These are phyloP conservation scores for Primulina tabacum DNA, from an alignment of 257 asterid species.

Conservation along the genomic window DNA sequence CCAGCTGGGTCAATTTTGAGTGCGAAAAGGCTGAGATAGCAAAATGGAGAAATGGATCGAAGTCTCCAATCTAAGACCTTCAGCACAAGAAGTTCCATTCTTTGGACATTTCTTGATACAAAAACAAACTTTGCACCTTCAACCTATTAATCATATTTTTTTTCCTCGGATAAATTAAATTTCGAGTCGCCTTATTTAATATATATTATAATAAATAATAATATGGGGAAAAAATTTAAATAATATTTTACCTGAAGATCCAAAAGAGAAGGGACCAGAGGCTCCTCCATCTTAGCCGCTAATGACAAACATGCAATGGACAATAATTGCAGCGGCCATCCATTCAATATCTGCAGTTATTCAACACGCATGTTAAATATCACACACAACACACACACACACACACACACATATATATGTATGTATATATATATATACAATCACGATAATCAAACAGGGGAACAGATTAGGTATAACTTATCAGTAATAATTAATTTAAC, in stretches of 20 bases:
- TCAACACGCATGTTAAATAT: neutral
- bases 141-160: slow-evolving; percentile 38
- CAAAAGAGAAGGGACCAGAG: slow-evolving; percentile 85
- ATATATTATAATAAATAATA: neutral
- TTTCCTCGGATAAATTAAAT: neutral
- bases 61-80: slow-evolving; percentile 87
- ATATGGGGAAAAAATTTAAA: neutral
- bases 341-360: slow-evolving; percentile 57
- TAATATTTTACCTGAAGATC: slow-evolving; percentile 70
- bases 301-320: slow-evolving; percentile 85
- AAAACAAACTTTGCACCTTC: slow-evolving; percentile 68
- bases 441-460: slow-evolving; percentile 3
- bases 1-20: slow-evolving; percentile 71
- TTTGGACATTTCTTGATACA: slow-evolving; percentile 66
- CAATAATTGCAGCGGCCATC: slow-evolving; percentile 93
- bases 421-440: no score
- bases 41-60: slow-evolving; percentile 71
- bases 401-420: no score
- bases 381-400: no score
- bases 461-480: slow-evolving; percentile 16
- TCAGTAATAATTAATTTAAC: no score
- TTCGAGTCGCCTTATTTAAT: neutral
- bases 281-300: slow-evolving; percentile 99
- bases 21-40: slow-evolving; percentile 69
- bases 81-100: slow-evolving; percentile 89